phyloP scores from a whole-genome alignment of 495 filamentous ascomycete species.

The Penicillium bovifimosum region DNA sequence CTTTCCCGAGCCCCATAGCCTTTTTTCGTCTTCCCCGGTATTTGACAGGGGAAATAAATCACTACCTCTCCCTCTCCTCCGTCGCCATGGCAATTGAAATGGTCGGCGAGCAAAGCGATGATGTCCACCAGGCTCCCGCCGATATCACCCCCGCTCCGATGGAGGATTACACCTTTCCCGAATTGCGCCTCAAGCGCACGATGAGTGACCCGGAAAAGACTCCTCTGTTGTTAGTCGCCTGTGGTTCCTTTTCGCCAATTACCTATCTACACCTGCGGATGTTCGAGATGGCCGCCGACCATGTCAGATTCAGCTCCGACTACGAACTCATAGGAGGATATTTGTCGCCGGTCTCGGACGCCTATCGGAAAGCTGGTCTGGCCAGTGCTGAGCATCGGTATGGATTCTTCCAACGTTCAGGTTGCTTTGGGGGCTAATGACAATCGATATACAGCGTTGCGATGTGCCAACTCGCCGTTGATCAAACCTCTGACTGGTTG shows the following conservation, averaged over 20 bases:
- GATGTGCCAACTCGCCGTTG: slow-evolving; percentile 77
- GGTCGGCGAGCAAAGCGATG: slow-evolving; percentile 28
- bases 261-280: slow-evolving; percentile 88
- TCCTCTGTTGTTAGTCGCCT: slow-evolving; percentile 79
- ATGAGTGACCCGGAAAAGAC: slow-evolving; percentile 65
- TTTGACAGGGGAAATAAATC: not conserved
- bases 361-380: slow-evolving; percentile 87
- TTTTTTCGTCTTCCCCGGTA: not conserved
- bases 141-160: slow-evolving; percentile 26
- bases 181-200: slow-evolving; percentile 59
- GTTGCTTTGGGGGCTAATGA: slow-evolving; percentile 9
- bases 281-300: slow-evolving; percentile 88
- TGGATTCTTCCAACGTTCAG: not conserved
- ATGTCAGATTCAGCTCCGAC: slow-evolving; percentile 71
- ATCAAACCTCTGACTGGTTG: slow-evolving; percentile 67
- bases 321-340: slow-evolving; percentile 86
- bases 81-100: slow-evolving; percentile 25
- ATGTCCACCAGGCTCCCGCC: slow-evolving; percentile 24
- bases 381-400: slow-evolving; percentile 69
- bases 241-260: slow-evolving; percentile 79
- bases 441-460: slow-evolving; percentile 31
- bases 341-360: slow-evolving; percentile 72
- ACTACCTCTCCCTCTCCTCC: not conserved
- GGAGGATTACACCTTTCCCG: slow-evolving; percentile 68
- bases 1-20: not conserved